Evolutionary conservation across 495 filamentous ascomycete genomes (phyloP), one percentile per base, ranked within the genome.

Genomic region (Neurospora discreta): DNA sequence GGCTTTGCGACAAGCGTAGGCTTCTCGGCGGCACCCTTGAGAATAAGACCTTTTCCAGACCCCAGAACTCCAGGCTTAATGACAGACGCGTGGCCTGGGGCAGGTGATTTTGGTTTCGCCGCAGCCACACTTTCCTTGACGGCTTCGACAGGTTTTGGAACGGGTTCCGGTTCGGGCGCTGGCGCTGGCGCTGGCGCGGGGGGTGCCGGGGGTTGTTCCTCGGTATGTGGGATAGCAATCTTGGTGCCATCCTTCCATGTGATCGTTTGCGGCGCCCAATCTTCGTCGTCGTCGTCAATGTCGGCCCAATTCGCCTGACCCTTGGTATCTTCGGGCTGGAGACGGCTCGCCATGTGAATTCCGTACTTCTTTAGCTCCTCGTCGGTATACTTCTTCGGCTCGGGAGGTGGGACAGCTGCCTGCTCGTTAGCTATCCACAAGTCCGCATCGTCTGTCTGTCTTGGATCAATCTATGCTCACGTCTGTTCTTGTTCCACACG

Each of bases 401-500:
- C 89, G 9, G 92, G 89, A 36, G 92, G 90, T 70, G 92, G 89
- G 20, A 89, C 88, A 74, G 93, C 92, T 94, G 69, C 36, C 26
- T 41, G 68, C 20, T 30, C 23, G 70, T 78, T 72, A 72, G 72
- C 52, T 23, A 69, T 70, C 68, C 46, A 67, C 16, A 70, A n/a
- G 33, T 69, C 8, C 38, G 30, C 38, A 46, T 42, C 38, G 15
- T 65, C 26, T 18, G 39, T 16, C 7, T n/a, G n/a, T n/a, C n/a
- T n/a, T n/a, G n/a, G n/a, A 69, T 39, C 16, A 18, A 69, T 52
- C 41, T 52, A 43, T 68, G 46, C 80, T 76, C 68, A 98, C 95
- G 93, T 85, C 92, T 87, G 78, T 99, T 99, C 81, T 94, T 97
- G 79, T 98, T 99, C 95, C 95, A 99, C 30, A 99, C 95, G 82